A percentile compares a stretch with the other conserved stretches of the same genome.
These are phyloP conservation scores for Castanospermum australe DNA, from an alignment of 306 rosid genomes.

Conservation along the genomic window DNA sequence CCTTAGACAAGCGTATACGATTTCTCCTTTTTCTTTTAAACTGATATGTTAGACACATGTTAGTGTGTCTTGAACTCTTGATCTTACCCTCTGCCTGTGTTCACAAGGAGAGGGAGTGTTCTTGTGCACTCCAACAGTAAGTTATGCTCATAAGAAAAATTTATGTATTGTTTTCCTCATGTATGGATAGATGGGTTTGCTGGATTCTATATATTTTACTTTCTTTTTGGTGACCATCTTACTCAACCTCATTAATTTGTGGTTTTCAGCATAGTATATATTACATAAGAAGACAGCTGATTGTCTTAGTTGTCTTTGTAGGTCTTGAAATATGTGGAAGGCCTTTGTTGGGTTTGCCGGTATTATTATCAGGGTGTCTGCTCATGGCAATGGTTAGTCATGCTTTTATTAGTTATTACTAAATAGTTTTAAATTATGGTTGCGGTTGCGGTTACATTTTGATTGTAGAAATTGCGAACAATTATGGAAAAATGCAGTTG, in stretches of 20 bases:
- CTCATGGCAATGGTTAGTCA: constrained; percentile 92
- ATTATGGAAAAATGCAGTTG: no score
- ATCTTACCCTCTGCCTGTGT: not conserved
- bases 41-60: not conserved
- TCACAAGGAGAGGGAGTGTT: not conserved
- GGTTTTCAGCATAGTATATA: constrained; percentile 15
- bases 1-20: not conserved
- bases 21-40: not conserved
- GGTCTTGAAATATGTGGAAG: constrained; percentile 92
- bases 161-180: not conserved
- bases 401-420: not conserved
- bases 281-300: constrained; percentile 21
- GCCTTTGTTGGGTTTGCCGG: constrained; percentile 97
- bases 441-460: no score
- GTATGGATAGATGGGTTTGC: not conserved
- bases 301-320: constrained; percentile 39
- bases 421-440: no score
- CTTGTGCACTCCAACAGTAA: constrained; percentile 6
- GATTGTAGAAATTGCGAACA: no score
- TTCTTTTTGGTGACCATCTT: constrained; percentile 9
- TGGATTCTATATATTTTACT: constrained; percentile 5
- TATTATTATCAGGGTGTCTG: constrained; percentile 97
- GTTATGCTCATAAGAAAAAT: constrained; percentile 8
- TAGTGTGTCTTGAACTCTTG: not conserved
- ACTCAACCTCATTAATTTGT: not conserved